A percentile compares a stretch with the other conserved stretches of the same genome.
Conservation (phyloP, 1,284 basidiomycete genomes). For the Papiliotrema laurentii region DNA sequence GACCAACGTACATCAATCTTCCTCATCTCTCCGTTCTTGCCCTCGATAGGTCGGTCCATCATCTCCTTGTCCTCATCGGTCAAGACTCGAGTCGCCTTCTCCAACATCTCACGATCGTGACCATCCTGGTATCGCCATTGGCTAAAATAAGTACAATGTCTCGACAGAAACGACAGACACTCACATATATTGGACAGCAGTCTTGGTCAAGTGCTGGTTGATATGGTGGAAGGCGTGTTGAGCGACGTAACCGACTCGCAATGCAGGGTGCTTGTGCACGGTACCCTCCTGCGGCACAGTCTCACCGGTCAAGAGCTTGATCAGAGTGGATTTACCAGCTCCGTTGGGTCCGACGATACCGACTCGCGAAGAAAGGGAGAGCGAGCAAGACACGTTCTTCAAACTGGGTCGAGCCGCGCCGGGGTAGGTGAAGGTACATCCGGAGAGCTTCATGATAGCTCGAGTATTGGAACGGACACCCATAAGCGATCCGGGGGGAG, state of each 20-base stretch:
- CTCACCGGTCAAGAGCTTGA: conserved; percentile 96
- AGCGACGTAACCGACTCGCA: conserved; percentile 96
- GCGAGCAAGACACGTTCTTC: conserved; percentile 81
- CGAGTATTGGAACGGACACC: conserved; percentile 95
- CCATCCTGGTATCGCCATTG: conserved; percentile 99
- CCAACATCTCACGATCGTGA: conserved; percentile 90
- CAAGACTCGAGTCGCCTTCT: conserved; percentile 85
- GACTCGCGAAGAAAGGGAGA: conserved; percentile 86
- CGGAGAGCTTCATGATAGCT: conserved; percentile 88
- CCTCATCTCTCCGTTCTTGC: conserved; percentile 84
- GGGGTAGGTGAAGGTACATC: conserved; percentile 94
- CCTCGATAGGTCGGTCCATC: conserved; percentile 84
- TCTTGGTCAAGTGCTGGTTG: conserved; percentile 90
- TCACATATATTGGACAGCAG: conserved; percentile 83
- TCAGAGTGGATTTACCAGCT: conserved; percentile 92
- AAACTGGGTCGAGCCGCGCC: conserved; percentile 79
- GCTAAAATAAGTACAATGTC: conserved; percentile 27
- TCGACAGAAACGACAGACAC: conserved; percentile 8
- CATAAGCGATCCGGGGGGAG: conserved; percentile 92
- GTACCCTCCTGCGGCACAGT: conserved; percentile 86
- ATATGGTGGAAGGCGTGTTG: conserved; percentile 97
- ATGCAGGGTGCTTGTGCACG: conserved; percentile 92
- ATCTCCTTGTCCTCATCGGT: conserved; percentile 80
- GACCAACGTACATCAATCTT: conserved; percentile 68
- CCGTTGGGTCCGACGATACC: conserved; percentile 89